Evolutionary conservation across 345 rosid genomes (phyloP), one percentile per base, ranked within the genome.

Genomic region (Turritis glabra): DNA sequence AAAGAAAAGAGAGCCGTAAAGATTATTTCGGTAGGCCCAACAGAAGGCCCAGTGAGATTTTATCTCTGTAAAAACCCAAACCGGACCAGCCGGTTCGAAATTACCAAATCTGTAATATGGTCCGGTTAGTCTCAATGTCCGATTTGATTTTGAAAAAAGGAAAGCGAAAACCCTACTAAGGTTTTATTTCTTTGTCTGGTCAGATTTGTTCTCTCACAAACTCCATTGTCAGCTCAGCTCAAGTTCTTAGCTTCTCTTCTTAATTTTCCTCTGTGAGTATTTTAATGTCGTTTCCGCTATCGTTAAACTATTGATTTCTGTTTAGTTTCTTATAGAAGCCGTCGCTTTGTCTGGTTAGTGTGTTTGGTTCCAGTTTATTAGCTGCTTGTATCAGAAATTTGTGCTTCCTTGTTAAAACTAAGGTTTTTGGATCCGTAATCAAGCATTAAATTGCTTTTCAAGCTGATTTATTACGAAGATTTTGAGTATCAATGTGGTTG

Each of bases 161-260:
- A 67, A 75, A 75, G 5, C 29, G 73, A 38, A 75, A 76, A 69
- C 74, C 79, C 74, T 76, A 76, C 41, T 4, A 2, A 52, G 59
- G 56, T 57, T 47, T 74, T 47, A 18, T 25, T 46, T 25, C 23
- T 62, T 55, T 5, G 17, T 47, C 67, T 73, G 63, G 55, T 64
- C 67, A 57, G 73, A 67, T 38, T 58, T 58, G 46, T 60, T 75
- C 37, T 40, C 23, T 21, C 35, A 27, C 50, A 19, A 43, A 76
- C 59, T 76, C 75, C 71, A 43, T 44, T 32, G 64, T 43, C 10
- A 61, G 41, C 30, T 43, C 69, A 54, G 50, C 40, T 43, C 70
- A 69, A 69, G 71, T 8, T 44, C 69, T 60, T 18, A 62, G 32
- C 70, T 69, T 69, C 4, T 59, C 52, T 47, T 57, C 43, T 38